Evolutionary conservation across 176 grass and related monocot genomes (phyloP).

Genomic region (Tillandsia fasciculata): DNA sequence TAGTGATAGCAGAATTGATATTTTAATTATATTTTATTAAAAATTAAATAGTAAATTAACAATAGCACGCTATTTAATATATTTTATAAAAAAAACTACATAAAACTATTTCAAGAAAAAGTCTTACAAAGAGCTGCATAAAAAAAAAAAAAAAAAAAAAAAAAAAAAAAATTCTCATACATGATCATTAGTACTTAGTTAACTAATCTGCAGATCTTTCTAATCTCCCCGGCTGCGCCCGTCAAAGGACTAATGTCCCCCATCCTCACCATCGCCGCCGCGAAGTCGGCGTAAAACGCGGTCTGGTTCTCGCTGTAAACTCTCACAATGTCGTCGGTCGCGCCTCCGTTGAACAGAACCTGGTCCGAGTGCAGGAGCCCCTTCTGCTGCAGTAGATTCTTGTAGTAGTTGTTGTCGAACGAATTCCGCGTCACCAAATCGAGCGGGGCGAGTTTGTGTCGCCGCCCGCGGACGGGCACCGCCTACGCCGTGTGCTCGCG

Average conservation of each 20-base stretch:
- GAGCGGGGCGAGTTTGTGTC: conserved; percentile 13
- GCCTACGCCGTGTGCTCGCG: background rate
- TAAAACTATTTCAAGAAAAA: too few species aligned
- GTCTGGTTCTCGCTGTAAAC: background rate
- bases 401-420: conserved; percentile 57
- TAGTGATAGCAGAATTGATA: too few species aligned
- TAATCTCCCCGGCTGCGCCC: background rate
- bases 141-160: too few species aligned
- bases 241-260: background rate
- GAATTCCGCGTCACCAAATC: background rate
- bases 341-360: conserved; percentile 28
- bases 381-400: conserved; percentile 24
- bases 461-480: background rate
- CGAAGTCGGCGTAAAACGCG: background rate
- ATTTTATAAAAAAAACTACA: too few species aligned
- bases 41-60: too few species aligned
- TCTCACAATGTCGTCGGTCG: background rate
- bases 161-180: too few species aligned
- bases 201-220: background rate
- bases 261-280: background rate
- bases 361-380: conserved; percentile 56
- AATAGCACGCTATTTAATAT: too few species aligned
- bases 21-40: too few species aligned
- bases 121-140: too few species aligned
- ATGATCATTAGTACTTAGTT: background rate